Base-by-base conservation (phyloP, 768 basidiomycete genomes). In the Imleria badia region DNA sequence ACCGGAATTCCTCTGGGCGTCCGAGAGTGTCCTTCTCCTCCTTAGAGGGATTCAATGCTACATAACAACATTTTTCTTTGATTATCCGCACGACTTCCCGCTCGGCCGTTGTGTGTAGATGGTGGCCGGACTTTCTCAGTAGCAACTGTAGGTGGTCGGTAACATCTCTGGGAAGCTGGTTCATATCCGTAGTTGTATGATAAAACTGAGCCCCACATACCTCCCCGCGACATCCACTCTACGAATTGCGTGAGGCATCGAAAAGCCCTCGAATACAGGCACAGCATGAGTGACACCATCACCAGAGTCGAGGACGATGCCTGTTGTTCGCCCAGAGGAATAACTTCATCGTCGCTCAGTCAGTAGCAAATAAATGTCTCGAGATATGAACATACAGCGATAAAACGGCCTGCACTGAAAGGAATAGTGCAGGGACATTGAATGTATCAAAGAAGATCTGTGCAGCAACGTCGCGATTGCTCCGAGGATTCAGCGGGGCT, bases 381-480 rank as follows among this genome's bases (percentile, higher is more conserved):
- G 29, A 43, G n/a, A 42, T 38, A 44, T 14, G n/a, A 1, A 78
- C 90, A 69, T 68, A 98, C 94, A 99, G 75, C 58, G 94, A 94
- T 46, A 99, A 77, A 19, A 99, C 96, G 20, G 97, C 97, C 74
- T 99, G 97, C 5, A 99, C 93, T 40, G 94, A 95, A 35, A 89
- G 94, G 75, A 93, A 98, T 52, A 99, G 76, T 6, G 97, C 97
- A 30, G 97, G 97, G 30, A 98, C 97, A 70, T 99, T 99, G 83
- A 98, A 99, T 13, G 97, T 98, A 69, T 99, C 97, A 72, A 98
- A 99, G 76, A 99, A 96, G 73, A 98, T 97, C 74, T 98, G 95
- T 10, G 97, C 96, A 14, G 95, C 94, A 40, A 94, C 82, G 71
- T 98, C 97, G 58, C 97, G 85, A 74, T 99, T 98, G 68, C 85